phyloP scores from a whole-genome alignment of 1,284 basidiomycete species.

The Sparassis latifolia region DNA sequence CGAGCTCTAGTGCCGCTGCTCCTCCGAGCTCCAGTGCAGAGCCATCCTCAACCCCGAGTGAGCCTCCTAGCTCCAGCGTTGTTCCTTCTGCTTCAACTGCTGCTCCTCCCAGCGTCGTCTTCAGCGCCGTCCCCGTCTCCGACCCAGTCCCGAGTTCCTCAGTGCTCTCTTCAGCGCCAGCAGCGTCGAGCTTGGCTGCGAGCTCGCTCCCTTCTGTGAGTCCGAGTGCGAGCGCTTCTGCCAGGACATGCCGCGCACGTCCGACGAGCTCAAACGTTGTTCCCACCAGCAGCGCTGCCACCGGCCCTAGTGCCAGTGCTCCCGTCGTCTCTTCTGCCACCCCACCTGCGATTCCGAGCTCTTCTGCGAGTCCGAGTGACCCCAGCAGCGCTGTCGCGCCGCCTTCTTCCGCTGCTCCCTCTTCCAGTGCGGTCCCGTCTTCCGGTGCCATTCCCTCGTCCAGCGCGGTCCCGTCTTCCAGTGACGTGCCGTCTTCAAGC shows the following conservation, averaged over 20 bases:
- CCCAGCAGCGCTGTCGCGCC: neutral
- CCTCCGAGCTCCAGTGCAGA: neutral
- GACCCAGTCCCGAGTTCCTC: neutral
- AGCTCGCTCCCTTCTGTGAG: no score
- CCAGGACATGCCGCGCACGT: no score
- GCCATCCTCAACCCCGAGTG: neutral
- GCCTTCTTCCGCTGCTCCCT: neutral
- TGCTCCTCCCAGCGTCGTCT: neutral
- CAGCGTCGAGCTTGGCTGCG: no score
- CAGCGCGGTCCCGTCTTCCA: neutral
- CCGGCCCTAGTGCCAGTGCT: neutral
- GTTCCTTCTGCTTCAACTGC: neutral
- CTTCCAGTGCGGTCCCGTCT: neutral
- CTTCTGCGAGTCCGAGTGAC: neutral
- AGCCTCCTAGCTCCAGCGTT: conserved; percentile 1
- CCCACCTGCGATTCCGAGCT: neutral
- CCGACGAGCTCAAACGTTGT: no score
- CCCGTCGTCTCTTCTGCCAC: neutral
- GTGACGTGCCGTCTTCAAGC: neutral
- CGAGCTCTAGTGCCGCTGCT: neutral
- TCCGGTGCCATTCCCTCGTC: neutral
- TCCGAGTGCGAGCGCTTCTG: no score
- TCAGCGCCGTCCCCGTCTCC: neutral
- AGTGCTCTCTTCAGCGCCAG: neutral
- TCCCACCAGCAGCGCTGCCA: no score